A percentile compares a stretch with the other conserved stretches of the same genome.
Conservation (phyloP, 768 basidiomycete genomes). For the Pleurotus djamor region DNA sequence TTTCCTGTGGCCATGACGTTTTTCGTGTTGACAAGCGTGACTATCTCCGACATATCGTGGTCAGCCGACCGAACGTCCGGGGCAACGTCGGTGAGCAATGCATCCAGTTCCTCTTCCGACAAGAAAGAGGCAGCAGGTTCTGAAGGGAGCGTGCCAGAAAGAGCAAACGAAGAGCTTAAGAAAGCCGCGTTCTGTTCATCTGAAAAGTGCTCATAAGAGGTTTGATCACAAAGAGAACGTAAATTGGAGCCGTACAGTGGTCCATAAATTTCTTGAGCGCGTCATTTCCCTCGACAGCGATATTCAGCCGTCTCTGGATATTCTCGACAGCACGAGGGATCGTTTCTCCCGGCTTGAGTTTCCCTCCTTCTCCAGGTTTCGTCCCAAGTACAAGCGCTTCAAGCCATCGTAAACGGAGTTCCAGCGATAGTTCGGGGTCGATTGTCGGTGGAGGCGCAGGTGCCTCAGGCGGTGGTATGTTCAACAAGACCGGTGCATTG, state of each 20-base stretch:
- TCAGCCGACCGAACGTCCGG: constrained; percentile 82
- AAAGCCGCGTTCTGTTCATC: constrained; percentile 77
- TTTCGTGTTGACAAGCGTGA: constrained; percentile 56
- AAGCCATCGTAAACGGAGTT: constrained; percentile 76
- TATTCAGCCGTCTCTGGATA: constrained; percentile 54
- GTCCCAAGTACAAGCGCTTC: constrained; percentile 76
- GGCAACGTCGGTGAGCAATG: constrained; percentile 76
- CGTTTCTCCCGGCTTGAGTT: constrained; percentile 51
- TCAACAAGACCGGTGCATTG: not conserved
- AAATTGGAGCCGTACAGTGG: constrained; percentile 47
- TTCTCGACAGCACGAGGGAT: constrained; percentile 59
- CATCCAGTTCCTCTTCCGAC: constrained; percentile 67
- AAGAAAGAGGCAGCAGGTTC: constrained; percentile 56
- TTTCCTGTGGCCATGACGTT: constrained; percentile 74
- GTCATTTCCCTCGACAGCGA: constrained; percentile 65
- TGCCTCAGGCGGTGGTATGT: constrained; percentile 7
- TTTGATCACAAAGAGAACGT: not conserved
- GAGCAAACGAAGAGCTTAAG: constrained; percentile 73
- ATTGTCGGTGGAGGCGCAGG: constrained; percentile 30
- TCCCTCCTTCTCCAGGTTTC: constrained; percentile 34
- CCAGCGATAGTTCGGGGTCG: constrained; percentile 66
- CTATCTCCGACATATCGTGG: constrained; percentile 78
- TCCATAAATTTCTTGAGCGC: constrained; percentile 73
- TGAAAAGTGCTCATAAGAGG: constrained; percentile 20
- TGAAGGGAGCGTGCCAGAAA: constrained; percentile 55